Percentiles rank a stretch among this genome's conserved stretches.
phyloP scores from a whole-genome alignment of 352 stramenopile genomes.

The Pythium diclinum region DNA sequence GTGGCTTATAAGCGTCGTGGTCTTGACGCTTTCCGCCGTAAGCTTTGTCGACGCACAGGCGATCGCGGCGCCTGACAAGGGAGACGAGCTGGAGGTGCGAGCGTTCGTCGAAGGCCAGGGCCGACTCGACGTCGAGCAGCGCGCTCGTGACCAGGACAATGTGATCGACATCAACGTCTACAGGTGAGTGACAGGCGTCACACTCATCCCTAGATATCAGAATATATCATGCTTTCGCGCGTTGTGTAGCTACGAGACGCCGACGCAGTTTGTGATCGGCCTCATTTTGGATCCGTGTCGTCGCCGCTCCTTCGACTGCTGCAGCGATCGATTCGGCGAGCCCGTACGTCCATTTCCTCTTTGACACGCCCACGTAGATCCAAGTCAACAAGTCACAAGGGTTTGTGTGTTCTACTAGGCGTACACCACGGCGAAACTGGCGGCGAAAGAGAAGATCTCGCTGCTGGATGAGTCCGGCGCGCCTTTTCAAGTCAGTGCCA shows the following conservation, averaged over 20 bases:
- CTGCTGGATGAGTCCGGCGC: conserved; percentile 67
- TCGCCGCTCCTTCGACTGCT: conserved; percentile 56
- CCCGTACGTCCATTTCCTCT: conserved; percentile 33
- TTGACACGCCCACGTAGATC: too few relatives aligned
- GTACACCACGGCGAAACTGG: conserved; percentile 39
- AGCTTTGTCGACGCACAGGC: conserved; percentile 31
- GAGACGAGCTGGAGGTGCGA: conserved; percentile 57
- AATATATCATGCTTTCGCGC: too few relatives aligned
- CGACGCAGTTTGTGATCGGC: conserved; percentile 72
- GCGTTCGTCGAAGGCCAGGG: conserved; percentile 46
- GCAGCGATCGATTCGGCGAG: conserved; percentile 75
- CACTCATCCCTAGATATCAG: too few relatives aligned
- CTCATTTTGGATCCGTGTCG: conserved; percentile 83
- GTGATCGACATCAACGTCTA: conserved; percentile 71
- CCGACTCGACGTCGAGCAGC: conserved; percentile 39
- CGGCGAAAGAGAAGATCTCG: conserved; percentile 51
- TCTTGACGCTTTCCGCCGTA: background rate
- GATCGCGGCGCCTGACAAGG: conserved; percentile 68
- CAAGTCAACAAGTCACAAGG: too few relatives aligned
- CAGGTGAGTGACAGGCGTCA: too few relatives aligned
- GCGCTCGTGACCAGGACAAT: conserved; percentile 33
- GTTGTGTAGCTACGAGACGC: conserved; percentile 46
- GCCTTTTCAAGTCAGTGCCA: conserved; percentile 53
- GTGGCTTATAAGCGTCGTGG: background rate
- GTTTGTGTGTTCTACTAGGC: conserved; percentile 24